phyloP scores from a whole-genome alignment of 192 early-diverging fungal genomes.

The Coemansia sp. region DNA sequence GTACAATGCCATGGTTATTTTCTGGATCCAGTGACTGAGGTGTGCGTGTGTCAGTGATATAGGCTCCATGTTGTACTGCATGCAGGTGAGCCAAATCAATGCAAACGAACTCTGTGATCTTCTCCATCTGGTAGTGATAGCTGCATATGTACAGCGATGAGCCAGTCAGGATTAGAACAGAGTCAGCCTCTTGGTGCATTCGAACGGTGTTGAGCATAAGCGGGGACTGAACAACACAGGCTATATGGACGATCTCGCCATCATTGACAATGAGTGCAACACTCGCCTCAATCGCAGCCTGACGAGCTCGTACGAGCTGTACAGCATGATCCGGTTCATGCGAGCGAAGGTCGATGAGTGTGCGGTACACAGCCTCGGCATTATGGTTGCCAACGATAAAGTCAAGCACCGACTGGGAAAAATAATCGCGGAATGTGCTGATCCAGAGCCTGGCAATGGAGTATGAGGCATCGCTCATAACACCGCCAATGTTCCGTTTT shows the following conservation, averaged over 20 bases:
- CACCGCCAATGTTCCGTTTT: slow-evolving; percentile 69
- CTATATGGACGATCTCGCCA: slow-evolving; percentile 60
- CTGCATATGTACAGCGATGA: slow-evolving; percentile 69
- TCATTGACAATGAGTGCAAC: slow-evolving; percentile 64
- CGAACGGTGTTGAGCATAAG: slow-evolving; percentile 53
- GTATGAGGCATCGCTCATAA: slow-evolving; percentile 77
- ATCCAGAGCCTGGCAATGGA: slow-evolving; percentile 74
- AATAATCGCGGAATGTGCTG: slow-evolving; percentile 73
- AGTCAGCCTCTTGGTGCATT: slow-evolving; percentile 57
- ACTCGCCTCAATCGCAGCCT: slow-evolving; percentile 56
- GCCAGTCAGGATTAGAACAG: slow-evolving; percentile 64
- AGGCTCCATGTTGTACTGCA: slow-evolving; percentile 60
- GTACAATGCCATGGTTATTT: slow-evolving; percentile 37
- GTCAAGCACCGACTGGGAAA: slow-evolving; percentile 58
- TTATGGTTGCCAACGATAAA: slow-evolving; percentile 40
- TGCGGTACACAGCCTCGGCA: slow-evolving; percentile 38
- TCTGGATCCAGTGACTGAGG: slow-evolving; percentile 40
- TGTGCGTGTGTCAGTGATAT: slow-evolving; percentile 40
- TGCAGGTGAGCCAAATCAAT: slow-evolving; percentile 59
- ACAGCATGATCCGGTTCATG: slow-evolving; percentile 41
- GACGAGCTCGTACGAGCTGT: slow-evolving; percentile 24
- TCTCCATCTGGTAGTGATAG: slow-evolving; percentile 67
- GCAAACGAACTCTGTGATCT: slow-evolving; percentile 64
- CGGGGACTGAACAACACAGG: slow-evolving; percentile 66
- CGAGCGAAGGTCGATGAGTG: slow-evolving; percentile 46